These are phyloP conservation scores for Torulaspora globosa DNA, from an alignment of 1,139 yeast species.

Conservation along the genomic window DNA sequence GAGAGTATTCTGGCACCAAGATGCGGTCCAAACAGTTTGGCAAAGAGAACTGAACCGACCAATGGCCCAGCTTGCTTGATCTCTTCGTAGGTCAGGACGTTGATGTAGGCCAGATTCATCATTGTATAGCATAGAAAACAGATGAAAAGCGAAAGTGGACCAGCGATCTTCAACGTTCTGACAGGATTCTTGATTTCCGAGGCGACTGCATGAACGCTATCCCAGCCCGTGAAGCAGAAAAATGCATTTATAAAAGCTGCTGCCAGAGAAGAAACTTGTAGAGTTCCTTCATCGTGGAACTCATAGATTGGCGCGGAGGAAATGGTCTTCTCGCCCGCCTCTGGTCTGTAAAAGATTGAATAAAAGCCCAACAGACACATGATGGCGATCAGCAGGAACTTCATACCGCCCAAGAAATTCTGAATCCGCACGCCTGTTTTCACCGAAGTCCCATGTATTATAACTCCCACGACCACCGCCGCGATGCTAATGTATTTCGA, in stretches of 20 bases:
- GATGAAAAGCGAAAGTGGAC: slow-evolving; percentile 50
- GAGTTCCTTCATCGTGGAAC: slow-evolving; percentile 32
- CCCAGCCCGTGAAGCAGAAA: slow-evolving; percentile 65
- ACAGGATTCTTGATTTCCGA: slow-evolving; percentile 59
- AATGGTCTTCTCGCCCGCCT: slow-evolving; percentile 5
- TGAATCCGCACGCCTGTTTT: slow-evolving; percentile 53
- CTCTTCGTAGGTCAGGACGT: slow-evolving; percentile 52
- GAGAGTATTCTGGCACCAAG: slow-evolving; percentile 54
- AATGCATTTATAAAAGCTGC: slow-evolving; percentile 56
- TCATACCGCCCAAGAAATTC: slow-evolving; percentile 54
- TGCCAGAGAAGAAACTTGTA: slow-evolving; percentile 47
- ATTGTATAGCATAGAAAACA: slow-evolving; percentile 50
- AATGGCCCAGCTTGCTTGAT: slow-evolving; percentile 52
- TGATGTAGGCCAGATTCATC: slow-evolving; percentile 54
- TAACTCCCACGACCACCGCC: slow-evolving; percentile 43
- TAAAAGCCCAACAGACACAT: slow-evolving; percentile 52
- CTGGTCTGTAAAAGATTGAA: slow-evolving; percentile 41
- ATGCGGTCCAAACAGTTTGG: slow-evolving; percentile 50
- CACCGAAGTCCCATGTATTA: slow-evolving; percentile 53
- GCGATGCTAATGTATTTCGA: slow-evolving; percentile 45
- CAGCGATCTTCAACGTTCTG: slow-evolving; percentile 56
- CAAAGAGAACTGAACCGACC: slow-evolving; percentile 56
- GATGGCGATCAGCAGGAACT: slow-evolving; percentile 46
- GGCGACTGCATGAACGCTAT: slow-evolving; percentile 56
- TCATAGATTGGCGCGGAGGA: slow-evolving; percentile 13